phyloP scores from a whole-genome alignment of 768 basidiomycete genomes.

The Naganishia onofrii region DNA sequence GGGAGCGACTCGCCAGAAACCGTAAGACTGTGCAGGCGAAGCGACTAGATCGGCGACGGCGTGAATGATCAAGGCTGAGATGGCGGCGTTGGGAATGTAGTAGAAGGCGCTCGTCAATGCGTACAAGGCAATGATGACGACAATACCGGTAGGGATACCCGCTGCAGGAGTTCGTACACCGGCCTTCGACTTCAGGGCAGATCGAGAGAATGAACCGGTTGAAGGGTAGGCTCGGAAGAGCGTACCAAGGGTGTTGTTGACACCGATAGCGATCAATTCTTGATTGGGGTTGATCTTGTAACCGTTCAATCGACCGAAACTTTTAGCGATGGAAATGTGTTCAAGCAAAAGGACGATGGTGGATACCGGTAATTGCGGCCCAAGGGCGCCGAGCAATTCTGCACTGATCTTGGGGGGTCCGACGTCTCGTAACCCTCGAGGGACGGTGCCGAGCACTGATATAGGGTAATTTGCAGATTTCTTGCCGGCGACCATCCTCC shows the following conservation, averaged over 20 bases:
- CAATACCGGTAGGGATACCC: slow-evolving; percentile 76
- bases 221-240: slow-evolving; percentile 90
- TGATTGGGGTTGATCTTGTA: slow-evolving; percentile 87
- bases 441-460: slow-evolving; percentile 77
- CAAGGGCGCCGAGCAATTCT: slow-evolving; percentile 66
- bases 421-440: slow-evolving; percentile 65
- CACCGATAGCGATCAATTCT: slow-evolving; percentile 95
- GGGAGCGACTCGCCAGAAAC: slow-evolving; percentile 90
- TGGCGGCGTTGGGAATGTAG: slow-evolving; percentile 58
- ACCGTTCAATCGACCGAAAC: slow-evolving; percentile 88
- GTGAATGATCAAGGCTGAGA: slow-evolving; percentile 94
- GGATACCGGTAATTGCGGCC: slow-evolving; percentile 61
- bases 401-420: slow-evolving; percentile 57
- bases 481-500: slow-evolving; percentile 68
- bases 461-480: slow-evolving; percentile 64
- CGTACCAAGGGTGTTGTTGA: slow-evolving; percentile 86
- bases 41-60: slow-evolving; percentile 77
- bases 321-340: slow-evolving; percentile 94
- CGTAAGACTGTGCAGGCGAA: slow-evolving; percentile 73
- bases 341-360: slow-evolving; percentile 70
- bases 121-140: slow-evolving; percentile 90
- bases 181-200: slow-evolving; percentile 90
- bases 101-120: slow-evolving; percentile 89
- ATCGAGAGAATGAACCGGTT: slow-evolving; percentile 97
- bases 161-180: slow-evolving; percentile 95